Conservation (phyloP, 139 green algal genomes). For the Micractinium sp. region DNA sequence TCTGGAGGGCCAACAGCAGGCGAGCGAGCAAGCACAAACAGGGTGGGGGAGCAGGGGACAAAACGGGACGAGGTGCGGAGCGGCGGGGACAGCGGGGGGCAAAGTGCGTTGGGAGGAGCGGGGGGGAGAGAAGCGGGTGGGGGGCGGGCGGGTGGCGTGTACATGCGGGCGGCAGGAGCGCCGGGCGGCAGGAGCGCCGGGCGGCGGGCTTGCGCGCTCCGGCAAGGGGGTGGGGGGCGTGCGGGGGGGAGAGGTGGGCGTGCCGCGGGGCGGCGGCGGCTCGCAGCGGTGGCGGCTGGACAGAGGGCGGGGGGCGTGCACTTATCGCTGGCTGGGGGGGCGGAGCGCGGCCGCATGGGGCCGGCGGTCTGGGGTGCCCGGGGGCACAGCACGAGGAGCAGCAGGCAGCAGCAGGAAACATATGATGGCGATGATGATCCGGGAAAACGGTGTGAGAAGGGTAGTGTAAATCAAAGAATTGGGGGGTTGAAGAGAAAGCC, state of each 20-base stretch:
- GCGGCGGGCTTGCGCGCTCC: background rate
- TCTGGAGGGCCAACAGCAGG: background rate
- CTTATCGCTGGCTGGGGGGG: background rate
- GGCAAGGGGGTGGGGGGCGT: background rate
- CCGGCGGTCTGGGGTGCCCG: background rate
- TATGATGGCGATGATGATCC: background rate
- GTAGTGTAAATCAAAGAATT: conserved; percentile 18
- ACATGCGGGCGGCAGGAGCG: no score
- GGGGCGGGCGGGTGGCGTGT: background rate
- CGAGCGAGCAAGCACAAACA: background rate
- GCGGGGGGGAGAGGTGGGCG: background rate
- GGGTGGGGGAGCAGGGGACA: no score
- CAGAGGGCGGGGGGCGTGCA: background rate
- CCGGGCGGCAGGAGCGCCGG: no score
- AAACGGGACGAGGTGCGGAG: no score
- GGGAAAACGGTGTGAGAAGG: background rate
- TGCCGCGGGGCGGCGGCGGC: background rate
- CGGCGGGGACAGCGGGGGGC: no score
- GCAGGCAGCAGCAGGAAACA: background rate
- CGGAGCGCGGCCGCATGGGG: background rate
- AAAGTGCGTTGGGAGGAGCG: background rate
- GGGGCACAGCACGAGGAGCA: background rate
- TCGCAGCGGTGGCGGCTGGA: background rate
- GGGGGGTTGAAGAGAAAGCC: conserved; percentile 1
- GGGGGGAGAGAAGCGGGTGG: background rate